Evolutionary conservation across 2,329 filamentous ascomycete species (phyloP).

Genomic region (Colletotrichum liriopes): DNA sequence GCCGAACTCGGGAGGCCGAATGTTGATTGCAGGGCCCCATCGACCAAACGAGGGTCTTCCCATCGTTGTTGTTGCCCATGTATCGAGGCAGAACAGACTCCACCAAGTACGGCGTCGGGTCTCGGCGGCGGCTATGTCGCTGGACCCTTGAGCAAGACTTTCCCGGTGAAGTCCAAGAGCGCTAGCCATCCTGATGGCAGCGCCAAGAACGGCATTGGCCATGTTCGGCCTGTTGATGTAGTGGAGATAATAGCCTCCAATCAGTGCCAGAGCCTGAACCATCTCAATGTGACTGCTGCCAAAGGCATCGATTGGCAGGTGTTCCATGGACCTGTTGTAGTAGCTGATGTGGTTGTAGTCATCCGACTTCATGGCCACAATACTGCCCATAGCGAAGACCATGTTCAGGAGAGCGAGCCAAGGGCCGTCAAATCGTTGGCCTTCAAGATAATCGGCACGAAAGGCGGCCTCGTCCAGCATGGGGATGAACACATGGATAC

Average conservation of each 20-base stretch:
- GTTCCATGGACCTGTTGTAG: constrained; percentile 77
- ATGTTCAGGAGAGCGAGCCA: constrained; percentile 84
- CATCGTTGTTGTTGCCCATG: constrained; percentile 80
- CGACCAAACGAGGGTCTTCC: constrained; percentile 80
- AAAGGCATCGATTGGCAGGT: constrained; percentile 77
- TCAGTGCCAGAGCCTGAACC: constrained; percentile 79
- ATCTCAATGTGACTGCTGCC: constrained; percentile 77
- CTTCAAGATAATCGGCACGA: constrained; percentile 68
- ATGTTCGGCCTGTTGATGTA: constrained; percentile 85
- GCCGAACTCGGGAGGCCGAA: constrained; percentile 72
- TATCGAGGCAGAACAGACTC: constrained; percentile 81
- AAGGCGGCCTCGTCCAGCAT: constrained; percentile 82
- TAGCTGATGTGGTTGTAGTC: constrained; percentile 80
- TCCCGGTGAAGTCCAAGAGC: constrained; percentile 81
- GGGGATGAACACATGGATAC: constrained; percentile 80
- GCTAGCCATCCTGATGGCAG: constrained; percentile 81
- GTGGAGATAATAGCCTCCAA: constrained; percentile 84
- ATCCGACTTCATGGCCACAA: constrained; percentile 75
- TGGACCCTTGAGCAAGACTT: constrained; percentile 59
- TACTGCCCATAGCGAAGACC: constrained; percentile 82
- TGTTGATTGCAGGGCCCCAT: constrained; percentile 78
- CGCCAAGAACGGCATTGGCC: constrained; percentile 81
- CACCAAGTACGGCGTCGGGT: constrained; percentile 80
- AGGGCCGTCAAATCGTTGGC: constrained; percentile 74
- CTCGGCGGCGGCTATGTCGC: constrained; percentile 69